Evolutionary conservation across 176 grass and related monocot genomes (phyloP), one percentile per base, ranked within the genome.

Genomic region (Ensete glaucum): DNA sequence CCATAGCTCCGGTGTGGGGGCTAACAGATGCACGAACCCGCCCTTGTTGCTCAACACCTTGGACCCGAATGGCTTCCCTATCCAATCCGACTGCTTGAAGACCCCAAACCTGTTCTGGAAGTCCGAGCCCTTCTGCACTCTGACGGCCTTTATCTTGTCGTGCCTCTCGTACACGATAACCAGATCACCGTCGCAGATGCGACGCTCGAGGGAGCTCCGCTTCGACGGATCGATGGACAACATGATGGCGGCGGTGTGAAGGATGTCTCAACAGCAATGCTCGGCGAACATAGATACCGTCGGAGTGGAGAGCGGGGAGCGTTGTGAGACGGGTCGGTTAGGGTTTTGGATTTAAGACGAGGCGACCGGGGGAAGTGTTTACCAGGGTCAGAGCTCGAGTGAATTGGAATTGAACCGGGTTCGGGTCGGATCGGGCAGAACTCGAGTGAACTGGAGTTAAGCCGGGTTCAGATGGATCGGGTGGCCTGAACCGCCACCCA

Each of bases 81-180:
- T 69, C 95, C 90, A 98, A 57, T 93, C 90, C 6, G 79, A 87
- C 58, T 93, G 90, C 66, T 82, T 85, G 69, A 98, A 98, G 29
- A 91, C 63, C 8, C 90, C 95, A 77, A 98, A 98, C 0, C 88
- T 80, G 72, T 98, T 98, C 79, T 98, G 90, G 69, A 98, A 81
- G 1, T 81, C 84, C 16, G 78, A 81, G 13, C 75, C 88, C 9
- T 81, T 58, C 20, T 82, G 71, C 16, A 98, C 82, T 9, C 81
- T 85, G 6, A 93, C 74, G 9, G 90, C 64, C 69, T 88, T 88
- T 88, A 98, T 91, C 67, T 71, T 62, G 67, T 90, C 88, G 74
- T 90, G 84, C 49, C 83, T 80, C 66, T 93, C 90, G 80, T 93
- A 93, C 11, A 98, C 94, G 54, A 98, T 92, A 19, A 98, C 86